phyloP scores from a whole-genome alignment of 2,329 filamentous ascomycete genomes.

The Ophioceras dolichostomum region DNA sequence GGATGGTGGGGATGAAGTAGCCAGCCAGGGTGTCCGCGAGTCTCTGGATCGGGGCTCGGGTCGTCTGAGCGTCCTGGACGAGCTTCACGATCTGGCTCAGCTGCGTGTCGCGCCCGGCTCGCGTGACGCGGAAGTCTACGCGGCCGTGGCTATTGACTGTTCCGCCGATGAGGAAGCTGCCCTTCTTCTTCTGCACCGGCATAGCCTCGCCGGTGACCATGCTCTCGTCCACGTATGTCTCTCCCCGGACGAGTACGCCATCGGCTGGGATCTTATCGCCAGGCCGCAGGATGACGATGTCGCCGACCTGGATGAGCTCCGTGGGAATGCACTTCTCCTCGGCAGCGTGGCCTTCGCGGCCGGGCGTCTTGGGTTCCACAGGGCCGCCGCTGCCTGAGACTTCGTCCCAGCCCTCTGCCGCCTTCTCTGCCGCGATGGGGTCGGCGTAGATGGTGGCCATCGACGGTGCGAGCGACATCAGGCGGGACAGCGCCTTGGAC shows the following conservation, averaged over 20 bases:
- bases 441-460: slow-evolving; percentile 97
- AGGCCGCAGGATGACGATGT: slow-evolving; percentile 83
- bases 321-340: slow-evolving; percentile 84
- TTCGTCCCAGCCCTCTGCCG: slow-evolving; percentile 64
- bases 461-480: slow-evolving; percentile 93
- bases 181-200: slow-evolving; percentile 81
- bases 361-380: slow-evolving; percentile 31
- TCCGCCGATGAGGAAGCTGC: slow-evolving; percentile 71
- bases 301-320: slow-evolving; percentile 85
- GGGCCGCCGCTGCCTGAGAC: slow-evolving; percentile 13
- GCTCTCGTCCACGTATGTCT: slow-evolving; percentile 91
- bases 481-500: slow-evolving; percentile 77
- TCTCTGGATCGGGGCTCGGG: slow-evolving; percentile 83
- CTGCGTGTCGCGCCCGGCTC: slow-evolving; percentile 89
- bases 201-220: slow-evolving; percentile 98
- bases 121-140: slow-evolving; percentile 82
- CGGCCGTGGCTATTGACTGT: slow-evolving; percentile 92
- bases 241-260: slow-evolving; percentile 72
- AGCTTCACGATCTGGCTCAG: slow-evolving; percentile 96
- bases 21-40: slow-evolving; percentile 85
- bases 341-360: slow-evolving; percentile 45
- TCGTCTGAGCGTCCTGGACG: slow-evolving; percentile 96
- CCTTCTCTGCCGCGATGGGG: slow-evolving; percentile 85
- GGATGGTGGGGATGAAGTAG: slow-evolving; percentile 85
- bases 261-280: slow-evolving; percentile 97